Conservation (phyloP, 148 eudicot genomes). For the Nepenthes mirabilis region DNA sequence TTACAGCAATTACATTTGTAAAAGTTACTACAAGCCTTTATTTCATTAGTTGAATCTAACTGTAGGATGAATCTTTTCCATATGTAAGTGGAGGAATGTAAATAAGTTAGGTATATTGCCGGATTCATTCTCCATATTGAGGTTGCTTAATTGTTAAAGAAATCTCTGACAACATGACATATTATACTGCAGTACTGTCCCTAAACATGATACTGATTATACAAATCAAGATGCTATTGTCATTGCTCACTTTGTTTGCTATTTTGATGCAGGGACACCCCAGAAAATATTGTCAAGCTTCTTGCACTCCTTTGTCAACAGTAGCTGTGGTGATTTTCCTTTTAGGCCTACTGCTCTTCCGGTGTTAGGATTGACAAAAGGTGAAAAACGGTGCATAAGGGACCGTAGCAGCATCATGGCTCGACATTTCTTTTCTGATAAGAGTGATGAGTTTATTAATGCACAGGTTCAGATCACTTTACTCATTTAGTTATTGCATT, state of each 20-base stretch:
- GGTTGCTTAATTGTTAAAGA: no score
- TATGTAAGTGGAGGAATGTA: no score
- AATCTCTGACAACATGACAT: no score
- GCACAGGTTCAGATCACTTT: conserved; percentile 44
- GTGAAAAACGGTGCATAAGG: conserved; percentile 89
- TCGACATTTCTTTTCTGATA: conserved; percentile 82
- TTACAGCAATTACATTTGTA: no score
- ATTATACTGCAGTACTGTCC: no score
- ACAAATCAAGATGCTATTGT: background rate
- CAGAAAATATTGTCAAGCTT: conserved; percentile 78
- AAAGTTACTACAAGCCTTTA: no score
- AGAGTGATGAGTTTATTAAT: conserved; percentile 81
- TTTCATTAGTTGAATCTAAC: no score
- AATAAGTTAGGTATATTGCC: no score
- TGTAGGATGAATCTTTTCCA: no score
- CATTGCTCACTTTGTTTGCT: background rate
- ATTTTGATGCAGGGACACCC: conserved; percentile 68
- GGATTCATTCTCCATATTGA: no score
- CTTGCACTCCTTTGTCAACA: conserved; percentile 85
- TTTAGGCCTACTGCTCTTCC: conserved; percentile 77
- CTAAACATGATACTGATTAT: no score
- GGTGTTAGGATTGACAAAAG: conserved; percentile 72
- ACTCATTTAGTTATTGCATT: background rate
- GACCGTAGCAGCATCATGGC: conserved; percentile 97
- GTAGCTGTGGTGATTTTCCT: conserved; percentile 59